A percentile compares a stretch with the other conserved stretches of the same genome.
phyloP scores from a whole-genome alignment of 257 asterid species.

The Solanum habrochaites region DNA sequence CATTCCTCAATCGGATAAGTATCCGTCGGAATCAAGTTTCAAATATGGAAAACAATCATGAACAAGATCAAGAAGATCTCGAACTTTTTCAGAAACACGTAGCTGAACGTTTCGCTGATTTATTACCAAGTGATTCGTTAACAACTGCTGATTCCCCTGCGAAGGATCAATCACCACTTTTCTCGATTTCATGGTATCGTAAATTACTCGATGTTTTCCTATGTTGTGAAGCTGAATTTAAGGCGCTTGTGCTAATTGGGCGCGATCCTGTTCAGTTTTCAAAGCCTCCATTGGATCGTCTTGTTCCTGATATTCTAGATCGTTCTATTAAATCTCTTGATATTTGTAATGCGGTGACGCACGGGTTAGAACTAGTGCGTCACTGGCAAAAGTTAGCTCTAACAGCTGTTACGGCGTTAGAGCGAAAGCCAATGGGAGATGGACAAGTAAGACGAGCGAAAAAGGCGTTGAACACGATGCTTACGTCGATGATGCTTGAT shows the following conservation, averaged over 20 bases:
- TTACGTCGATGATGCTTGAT: conserved; percentile 53
- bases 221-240: conserved; percentile 74
- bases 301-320: conserved; percentile 59
- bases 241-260: conserved; percentile 46
- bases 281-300: conserved; percentile 69
- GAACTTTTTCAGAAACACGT: conserved; percentile 67
- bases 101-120: conserved; percentile 54
- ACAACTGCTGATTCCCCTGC: conserved; percentile 19
- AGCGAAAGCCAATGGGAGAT: conserved; percentile 52
- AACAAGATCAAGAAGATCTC: conserved; percentile 57
- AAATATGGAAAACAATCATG: conserved; percentile 42
- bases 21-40: conserved; percentile 75
- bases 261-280: conserved; percentile 53
- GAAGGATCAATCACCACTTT: conserved; percentile 22
- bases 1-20: conserved; percentile 87
- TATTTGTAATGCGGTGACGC: conserved; percentile 66
- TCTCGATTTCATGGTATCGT: conserved; percentile 73
- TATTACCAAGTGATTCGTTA: conserved; percentile 13
- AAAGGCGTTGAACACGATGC: conserved; percentile 43
- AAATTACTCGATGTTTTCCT: conserved; percentile 67
- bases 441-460: conserved; percentile 72
- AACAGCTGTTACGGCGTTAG: conserved; percentile 45
- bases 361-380: conserved; percentile 60
- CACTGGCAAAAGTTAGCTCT: conserved; percentile 74
- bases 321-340: conserved; percentile 72